Percentiles rank a stretch among this genome's conserved stretches.
phyloP scores from a whole-genome alignment of 805 yeast genomes.

The Yueomyces sinensis region DNA sequence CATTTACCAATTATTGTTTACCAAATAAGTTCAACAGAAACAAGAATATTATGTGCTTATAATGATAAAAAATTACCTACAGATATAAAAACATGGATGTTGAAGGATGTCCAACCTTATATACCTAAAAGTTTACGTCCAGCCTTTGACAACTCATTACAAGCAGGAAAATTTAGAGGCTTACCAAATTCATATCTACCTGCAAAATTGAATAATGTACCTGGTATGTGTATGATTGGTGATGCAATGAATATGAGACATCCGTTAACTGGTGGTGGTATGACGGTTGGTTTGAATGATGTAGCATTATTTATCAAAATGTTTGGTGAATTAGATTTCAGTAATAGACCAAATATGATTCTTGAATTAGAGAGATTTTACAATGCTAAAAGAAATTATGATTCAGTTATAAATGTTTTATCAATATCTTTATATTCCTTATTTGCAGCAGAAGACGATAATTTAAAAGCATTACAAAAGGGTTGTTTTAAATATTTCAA shows the following conservation, averaged over 20 bases:
- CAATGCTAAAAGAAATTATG: conserved; percentile 60
- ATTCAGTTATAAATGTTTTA: conserved; percentile 76
- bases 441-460: conserved; percentile 74
- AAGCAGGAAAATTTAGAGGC: conserved; percentile 45
- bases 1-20: conserved; percentile 84
- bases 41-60: conserved; percentile 83
- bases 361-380: conserved; percentile 57
- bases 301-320: conserved; percentile 48
- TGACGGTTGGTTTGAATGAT: conserved; percentile 94
- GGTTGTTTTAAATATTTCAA: conserved; percentile 86
- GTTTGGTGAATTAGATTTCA: conserved; percentile 29
- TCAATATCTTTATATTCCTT: conserved; percentile 82
- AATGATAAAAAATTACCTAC: conserved; percentile 64
- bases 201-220: conserved; percentile 55
- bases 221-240: conserved; percentile 75
- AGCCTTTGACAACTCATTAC: conserved; percentile 53
- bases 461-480: conserved; percentile 56
- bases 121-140: conserved; percentile 57
- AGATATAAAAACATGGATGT: conserved; percentile 48
- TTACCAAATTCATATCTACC: conserved; percentile 92
- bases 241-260: conserved; percentile 97
- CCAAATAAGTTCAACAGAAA: conserved; percentile 70
- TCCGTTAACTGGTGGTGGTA: conserved; percentile 97
- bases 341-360: conserved; percentile 42
- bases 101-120: conserved; percentile 44